Evolutionary conservation across 768 basidiomycete species (phyloP).

Genomic region (Lactarius pseudohatsudake): DNA sequence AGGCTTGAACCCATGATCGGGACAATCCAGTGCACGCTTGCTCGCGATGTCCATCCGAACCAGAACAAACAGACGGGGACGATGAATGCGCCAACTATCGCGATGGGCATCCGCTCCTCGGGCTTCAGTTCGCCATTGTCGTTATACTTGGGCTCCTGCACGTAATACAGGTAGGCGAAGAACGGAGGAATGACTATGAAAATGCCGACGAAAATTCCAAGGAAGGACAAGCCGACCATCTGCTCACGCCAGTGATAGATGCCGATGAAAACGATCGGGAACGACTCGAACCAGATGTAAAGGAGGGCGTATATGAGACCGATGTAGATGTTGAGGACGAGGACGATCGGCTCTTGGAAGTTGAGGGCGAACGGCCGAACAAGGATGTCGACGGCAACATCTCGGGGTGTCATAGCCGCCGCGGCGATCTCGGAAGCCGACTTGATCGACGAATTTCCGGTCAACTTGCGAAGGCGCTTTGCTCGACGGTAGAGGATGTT

Average conservation of each 20-base stretch:
- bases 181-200: constrained; percentile 22
- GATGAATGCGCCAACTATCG: constrained; percentile 36
- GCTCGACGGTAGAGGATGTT: constrained; percentile 38
- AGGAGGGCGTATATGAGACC: constrained; percentile 37
- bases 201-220: constrained; percentile 29
- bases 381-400: constrained; percentile 33
- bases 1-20: constrained; percentile 38
- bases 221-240: constrained; percentile 36
- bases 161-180: constrained; percentile 26
- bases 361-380: constrained; percentile 37
- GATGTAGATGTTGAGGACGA: constrained; percentile 36
- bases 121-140: constrained; percentile 30
- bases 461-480: constrained; percentile 35
- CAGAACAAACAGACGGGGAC: constrained; percentile 39
- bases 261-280: constrained; percentile 37
- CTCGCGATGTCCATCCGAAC: constrained; percentile 38
- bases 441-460: constrained; percentile 34
- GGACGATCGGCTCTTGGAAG: constrained; percentile 36
- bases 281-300: constrained; percentile 40
- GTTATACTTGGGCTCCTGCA: constrained; percentile 27
- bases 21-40: constrained; percentile 38
- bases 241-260: constrained; percentile 39
- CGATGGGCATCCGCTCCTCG: constrained; percentile 38
- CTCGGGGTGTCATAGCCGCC: constrained; percentile 27
- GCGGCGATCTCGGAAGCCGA: constrained; percentile 34